phyloP scores from a whole-genome alignment of 1,284 basidiomycete species.

The Austropuccinia psidii region DNA sequence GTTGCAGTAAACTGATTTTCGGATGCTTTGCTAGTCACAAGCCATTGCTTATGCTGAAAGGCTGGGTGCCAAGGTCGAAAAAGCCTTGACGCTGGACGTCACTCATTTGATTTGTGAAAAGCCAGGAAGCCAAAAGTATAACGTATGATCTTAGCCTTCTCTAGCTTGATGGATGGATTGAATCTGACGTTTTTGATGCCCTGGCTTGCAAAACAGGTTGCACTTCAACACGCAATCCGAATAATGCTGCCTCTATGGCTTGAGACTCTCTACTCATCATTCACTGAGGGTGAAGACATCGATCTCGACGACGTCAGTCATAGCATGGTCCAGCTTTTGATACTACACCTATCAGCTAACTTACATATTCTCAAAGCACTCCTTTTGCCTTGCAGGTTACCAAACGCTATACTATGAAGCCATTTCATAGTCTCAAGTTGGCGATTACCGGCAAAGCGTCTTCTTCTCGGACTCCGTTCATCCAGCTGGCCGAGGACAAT shows the following conservation, averaged over 20 bases:
- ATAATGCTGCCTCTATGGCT: constrained; percentile 34
- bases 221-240: constrained; percentile 7
- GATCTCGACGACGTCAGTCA: constrained; percentile 22
- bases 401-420: constrained; percentile 19
- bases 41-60: constrained; percentile 21
- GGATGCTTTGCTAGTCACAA: constrained; percentile 8
- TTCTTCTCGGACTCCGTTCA: constrained; percentile 10
- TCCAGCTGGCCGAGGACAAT: constrained; percentile 32
- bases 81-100: constrained; percentile 22
- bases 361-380: neutral
- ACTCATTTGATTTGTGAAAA: constrained; percentile 36
- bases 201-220: constrained; percentile 19
- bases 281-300: constrained; percentile 30
- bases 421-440: constrained; percentile 28
- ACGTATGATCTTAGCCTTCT: constrained; percentile 4
- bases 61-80: constrained; percentile 23
- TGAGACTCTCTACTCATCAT: constrained; percentile 32
- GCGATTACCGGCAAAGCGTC: constrained; percentile 26
- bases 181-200: neutral
- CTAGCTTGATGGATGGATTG: neutral
- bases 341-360: neutral
- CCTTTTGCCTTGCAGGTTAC: constrained; percentile 15
- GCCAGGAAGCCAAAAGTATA: constrained; percentile 29
- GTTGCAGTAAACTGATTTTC: neutral
- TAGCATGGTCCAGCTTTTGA: neutral